Conservation (phyloP, 371 early-diverging fungal species). For the Mucor lusitanicus region DNA sequence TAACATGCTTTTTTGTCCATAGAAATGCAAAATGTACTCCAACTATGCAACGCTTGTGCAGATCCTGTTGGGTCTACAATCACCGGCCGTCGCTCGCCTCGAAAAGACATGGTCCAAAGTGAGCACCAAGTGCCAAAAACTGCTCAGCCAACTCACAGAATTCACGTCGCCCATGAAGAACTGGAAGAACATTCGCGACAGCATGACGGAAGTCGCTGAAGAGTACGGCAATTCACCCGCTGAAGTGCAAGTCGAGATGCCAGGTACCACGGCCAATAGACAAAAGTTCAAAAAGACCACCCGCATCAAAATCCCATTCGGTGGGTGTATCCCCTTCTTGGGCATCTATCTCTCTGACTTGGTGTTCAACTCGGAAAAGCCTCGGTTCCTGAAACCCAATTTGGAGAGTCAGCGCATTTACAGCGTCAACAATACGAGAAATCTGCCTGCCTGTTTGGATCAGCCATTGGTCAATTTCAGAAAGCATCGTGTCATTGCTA, state of each 20-base stretch:
- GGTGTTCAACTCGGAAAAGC: slow-evolving; percentile 65
- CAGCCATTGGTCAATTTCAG: slow-evolving; percentile 64
- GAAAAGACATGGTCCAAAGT: slow-evolving; percentile 66
- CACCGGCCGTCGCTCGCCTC: slow-evolving; percentile 61
- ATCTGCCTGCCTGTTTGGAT: slow-evolving; percentile 27
- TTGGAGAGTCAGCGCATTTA: slow-evolving; percentile 29
- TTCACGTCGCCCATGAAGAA: slow-evolving; percentile 67
- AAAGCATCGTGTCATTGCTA: slow-evolving; percentile 66
- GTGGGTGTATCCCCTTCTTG: slow-evolving; percentile 67
- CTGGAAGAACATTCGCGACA: slow-evolving; percentile 68
- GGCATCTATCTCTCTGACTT: slow-evolving; percentile 71
- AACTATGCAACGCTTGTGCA: slow-evolving; percentile 70
- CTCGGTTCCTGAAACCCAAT: slow-evolving; percentile 52
- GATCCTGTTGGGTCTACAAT: slow-evolving; percentile 65
- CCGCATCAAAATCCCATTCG: slow-evolving; percentile 44
- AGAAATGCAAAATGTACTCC: slow-evolving; percentile 65
- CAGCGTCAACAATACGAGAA: slow-evolving; percentile 16
- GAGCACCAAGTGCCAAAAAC: slow-evolving; percentile 46
- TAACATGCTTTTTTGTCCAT: not conserved
- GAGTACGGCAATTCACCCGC: slow-evolving; percentile 53
- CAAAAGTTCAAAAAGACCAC: slow-evolving; percentile 27
- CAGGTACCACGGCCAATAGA: slow-evolving; percentile 28
- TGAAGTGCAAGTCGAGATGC: slow-evolving; percentile 43
- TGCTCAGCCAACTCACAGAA: slow-evolving; percentile 53
- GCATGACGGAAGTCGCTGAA: slow-evolving; percentile 63